Conservation (phyloP, 306 rosid species). For the Acacia acuminata region DNA sequence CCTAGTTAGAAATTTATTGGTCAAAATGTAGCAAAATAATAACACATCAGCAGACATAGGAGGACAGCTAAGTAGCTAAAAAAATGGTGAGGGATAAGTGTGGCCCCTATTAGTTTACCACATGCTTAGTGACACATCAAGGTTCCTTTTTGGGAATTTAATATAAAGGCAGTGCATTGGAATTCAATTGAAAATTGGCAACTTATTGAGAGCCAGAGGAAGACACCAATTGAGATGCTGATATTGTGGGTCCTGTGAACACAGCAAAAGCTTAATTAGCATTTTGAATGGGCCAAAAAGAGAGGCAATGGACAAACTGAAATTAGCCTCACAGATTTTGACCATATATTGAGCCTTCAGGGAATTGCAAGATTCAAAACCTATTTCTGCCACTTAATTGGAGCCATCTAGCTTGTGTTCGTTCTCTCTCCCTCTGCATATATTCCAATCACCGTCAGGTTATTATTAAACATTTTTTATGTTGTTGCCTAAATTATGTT, state of each 20-base stretch:
- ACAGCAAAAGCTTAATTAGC: too few species aligned
- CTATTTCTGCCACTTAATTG: neutral
- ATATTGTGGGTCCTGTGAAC: neutral
- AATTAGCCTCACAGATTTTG: neutral
- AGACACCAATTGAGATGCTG: conserved; percentile 1
- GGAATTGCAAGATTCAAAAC: neutral
- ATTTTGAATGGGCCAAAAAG: too few species aligned
- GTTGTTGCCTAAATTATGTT: neutral
- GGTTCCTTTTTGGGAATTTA: conserved; percentile 23
- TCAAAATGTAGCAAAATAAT: neutral
- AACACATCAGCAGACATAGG: conserved; percentile 32
- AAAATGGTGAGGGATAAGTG: neutral
- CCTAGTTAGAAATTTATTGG: neutral
- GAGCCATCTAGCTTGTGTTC: neutral
- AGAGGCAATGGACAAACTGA: neutral
- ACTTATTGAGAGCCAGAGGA: neutral
- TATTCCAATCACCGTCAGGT: neutral
- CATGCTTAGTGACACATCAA: conserved; percentile 10
- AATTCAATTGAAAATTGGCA: conserved; percentile 38
- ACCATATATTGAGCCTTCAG: neutral
- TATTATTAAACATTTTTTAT: neutral
- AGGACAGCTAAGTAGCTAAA: neutral
- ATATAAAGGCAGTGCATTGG: conserved; percentile 1
- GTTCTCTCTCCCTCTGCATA: neutral
- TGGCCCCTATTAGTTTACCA: neutral